These are phyloP conservation scores for Stereum hirsutum DNA, from an alignment of 1,284 basidiomycete genomes.

Conservation along the genomic window DNA sequence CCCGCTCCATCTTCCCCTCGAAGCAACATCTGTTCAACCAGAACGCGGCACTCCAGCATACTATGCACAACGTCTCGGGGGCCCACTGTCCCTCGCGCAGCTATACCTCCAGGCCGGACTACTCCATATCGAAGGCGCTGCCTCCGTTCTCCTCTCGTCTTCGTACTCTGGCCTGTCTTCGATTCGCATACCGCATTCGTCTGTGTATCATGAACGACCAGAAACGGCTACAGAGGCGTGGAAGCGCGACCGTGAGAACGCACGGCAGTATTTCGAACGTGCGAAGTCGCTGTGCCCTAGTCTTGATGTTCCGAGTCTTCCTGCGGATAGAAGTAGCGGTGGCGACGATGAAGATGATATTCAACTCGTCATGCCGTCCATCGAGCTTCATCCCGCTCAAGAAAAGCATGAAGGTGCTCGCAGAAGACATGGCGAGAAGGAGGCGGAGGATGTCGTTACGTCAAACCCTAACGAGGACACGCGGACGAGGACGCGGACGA, in stretches of 20 bases:
- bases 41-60: slow-evolving; percentile 46
- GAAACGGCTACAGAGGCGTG: slow-evolving; percentile 55
- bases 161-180: slow-evolving; percentile 68
- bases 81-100: slow-evolving; percentile 49
- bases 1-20: slow-evolving; percentile 30
- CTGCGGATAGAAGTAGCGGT: too few relatives aligned
- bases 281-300: slow-evolving; percentile 47
- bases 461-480: slow-evolving; percentile 1
- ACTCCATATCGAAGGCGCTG: slow-evolving; percentile 67
- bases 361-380: slow-evolving; percentile 37
- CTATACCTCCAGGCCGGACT: slow-evolving; percentile 70
- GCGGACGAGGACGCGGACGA: slow-evolving; percentile 7
- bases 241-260: slow-evolving; percentile 60
- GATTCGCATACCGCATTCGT: slow-evolving; percentile 31
- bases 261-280: slow-evolving; percentile 59
- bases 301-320: slow-evolving; percentile 59
- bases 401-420: too few relatives aligned
- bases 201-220: slow-evolving; percentile 8
- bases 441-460: slow-evolving; percentile 3
- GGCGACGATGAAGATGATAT: slow-evolving; percentile 24
- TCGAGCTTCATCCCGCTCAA: slow-evolving; percentile 9
- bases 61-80: slow-evolving; percentile 57
- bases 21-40: slow-evolving; percentile 20
- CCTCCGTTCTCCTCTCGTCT: slow-evolving; percentile 53
- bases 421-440: too few relatives aligned